These are phyloP conservation scores for Eucalyptus fibrosa DNA, from an alignment of 345 rosid genomes.

Conservation along the genomic window DNA sequence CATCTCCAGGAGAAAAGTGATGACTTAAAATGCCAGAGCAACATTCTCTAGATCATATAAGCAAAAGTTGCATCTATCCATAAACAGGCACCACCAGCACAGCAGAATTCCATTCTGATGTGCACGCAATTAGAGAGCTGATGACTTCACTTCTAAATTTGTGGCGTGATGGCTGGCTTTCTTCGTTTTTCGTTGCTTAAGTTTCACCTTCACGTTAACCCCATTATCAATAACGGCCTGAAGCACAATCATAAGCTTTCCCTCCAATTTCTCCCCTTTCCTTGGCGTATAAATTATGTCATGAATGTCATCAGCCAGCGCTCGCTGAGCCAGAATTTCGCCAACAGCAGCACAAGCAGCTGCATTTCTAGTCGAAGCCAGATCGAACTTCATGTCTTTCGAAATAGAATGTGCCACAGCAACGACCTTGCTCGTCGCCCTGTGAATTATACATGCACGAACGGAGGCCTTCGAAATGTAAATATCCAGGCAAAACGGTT, in stretches of 20 bases:
- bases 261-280: conserved; percentile 66
- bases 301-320: conserved; percentile 68
- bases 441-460: conserved; percentile 71
- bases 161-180: neutral
- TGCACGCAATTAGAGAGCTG: neutral
- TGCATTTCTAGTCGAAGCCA: conserved; percentile 59
- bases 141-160: neutral
- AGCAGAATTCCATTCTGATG: neutral
- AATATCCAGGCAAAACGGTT: conserved; percentile 82
- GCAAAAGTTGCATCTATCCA: too few species aligned
- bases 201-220: conserved; percentile 67
- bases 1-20: neutral
- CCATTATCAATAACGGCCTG: conserved; percentile 61
- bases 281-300: conserved; percentile 67
- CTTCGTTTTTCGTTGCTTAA: conserved; percentile 50
- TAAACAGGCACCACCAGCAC: neutral
- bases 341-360: conserved; percentile 68
- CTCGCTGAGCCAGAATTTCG: conserved; percentile 62
- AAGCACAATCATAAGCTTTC: conserved; percentile 76
- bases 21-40: neutral
- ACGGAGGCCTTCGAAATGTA: conserved; percentile 74
- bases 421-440: conserved; percentile 83
- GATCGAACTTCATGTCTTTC: conserved; percentile 74
- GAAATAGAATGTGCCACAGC: conserved; percentile 86
- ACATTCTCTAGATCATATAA: too few species aligned